phyloP scores from a whole-genome alignment of 345 rosid genomes.

The Dovyalis caffra region DNA sequence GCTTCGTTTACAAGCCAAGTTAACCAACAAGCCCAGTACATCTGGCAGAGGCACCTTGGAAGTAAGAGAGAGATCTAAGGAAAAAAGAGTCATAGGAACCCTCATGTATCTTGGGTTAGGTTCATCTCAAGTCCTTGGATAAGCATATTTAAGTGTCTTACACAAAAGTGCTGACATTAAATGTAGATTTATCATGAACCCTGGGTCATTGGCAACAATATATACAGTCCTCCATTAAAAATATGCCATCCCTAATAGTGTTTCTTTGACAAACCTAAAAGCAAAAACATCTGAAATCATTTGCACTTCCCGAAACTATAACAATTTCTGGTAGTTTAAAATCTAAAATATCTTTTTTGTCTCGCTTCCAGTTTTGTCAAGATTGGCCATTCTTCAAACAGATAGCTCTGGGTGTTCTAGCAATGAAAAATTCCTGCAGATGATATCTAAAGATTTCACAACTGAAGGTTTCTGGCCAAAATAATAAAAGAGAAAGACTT shows the following conservation, averaged over 20 bases:
- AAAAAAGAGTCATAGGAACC: neutral
- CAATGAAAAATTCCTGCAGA: neutral
- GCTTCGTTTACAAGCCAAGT: neutral
- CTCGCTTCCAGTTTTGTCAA: neutral
- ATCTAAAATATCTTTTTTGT: no score
- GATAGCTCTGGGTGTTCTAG: neutral
- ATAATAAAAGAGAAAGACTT: constrained; percentile 30
- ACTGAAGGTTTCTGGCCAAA: neutral
- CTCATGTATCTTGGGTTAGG: neutral
- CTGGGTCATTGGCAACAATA: neutral
- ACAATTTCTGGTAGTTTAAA: neutral
- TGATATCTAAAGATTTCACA: neutral
- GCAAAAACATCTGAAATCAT: neutral
- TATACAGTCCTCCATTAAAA: neutral
- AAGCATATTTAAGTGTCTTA: neutral
- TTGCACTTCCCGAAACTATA: neutral
- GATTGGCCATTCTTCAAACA: neutral
- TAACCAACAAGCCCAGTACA: no score
- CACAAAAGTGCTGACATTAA: neutral
- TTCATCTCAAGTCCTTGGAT: neutral
- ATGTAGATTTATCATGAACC: neutral
- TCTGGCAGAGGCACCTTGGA: neutral
- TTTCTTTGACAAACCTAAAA: neutral
- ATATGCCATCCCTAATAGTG: neutral
- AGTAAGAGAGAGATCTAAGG: neutral